These are phyloP conservation scores for Eremothecium gossypii DNA, from an alignment of 1,139 yeast genomes.

Conservation along the genomic window DNA sequence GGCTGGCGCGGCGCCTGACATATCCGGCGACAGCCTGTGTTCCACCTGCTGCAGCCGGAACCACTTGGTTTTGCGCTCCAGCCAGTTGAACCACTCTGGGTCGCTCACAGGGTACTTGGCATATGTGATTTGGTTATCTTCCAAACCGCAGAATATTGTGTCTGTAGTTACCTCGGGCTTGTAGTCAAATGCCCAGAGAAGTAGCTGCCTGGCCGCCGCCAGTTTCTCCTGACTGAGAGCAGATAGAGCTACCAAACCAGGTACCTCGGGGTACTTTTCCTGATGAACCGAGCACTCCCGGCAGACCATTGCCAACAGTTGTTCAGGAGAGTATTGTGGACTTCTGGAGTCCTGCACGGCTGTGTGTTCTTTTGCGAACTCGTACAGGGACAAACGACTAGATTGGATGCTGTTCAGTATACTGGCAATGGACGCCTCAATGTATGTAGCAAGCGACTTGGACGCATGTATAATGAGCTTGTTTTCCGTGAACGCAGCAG, in stretches of 20 bases:
- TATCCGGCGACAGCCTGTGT: slow-evolving; percentile 4
- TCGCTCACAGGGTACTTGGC: slow-evolving; percentile 21
- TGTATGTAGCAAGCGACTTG: slow-evolving; percentile 28
- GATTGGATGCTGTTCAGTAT: slow-evolving; percentile 33
- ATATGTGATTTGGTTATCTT: slow-evolving; percentile 4
- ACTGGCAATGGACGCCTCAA: slow-evolving; percentile 30
- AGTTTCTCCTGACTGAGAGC: slow-evolving; percentile 25
- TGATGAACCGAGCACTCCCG: slow-evolving; percentile 18
- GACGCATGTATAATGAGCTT: slow-evolving; percentile 29
- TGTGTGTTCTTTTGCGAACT: slow-evolving; percentile 17
- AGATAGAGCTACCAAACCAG: slow-evolving; percentile 14
- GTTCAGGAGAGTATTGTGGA: slow-evolving; percentile 7
- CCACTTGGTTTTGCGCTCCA: slow-evolving; percentile 19
- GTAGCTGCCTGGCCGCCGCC: slow-evolving; percentile 17
- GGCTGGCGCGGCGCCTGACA: background rate
- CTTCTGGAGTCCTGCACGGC: slow-evolving; percentile 9
- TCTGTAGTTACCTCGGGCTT: slow-evolving; percentile 14
- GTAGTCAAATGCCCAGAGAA: slow-evolving; percentile 20
- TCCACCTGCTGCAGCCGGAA: slow-evolving; percentile 18
- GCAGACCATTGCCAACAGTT: slow-evolving; percentile 16
- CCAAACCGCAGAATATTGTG: slow-evolving; percentile 9
- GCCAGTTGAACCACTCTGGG: slow-evolving; percentile 24
- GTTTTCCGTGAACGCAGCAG: slow-evolving; percentile 29
- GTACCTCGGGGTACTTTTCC: slow-evolving; percentile 11
- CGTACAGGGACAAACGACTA: slow-evolving; percentile 29